These are phyloP conservation scores for Hortaea sp. DNA, from an alignment of 2,329 filamentous ascomycete genomes.

Conservation along the genomic window DNA sequence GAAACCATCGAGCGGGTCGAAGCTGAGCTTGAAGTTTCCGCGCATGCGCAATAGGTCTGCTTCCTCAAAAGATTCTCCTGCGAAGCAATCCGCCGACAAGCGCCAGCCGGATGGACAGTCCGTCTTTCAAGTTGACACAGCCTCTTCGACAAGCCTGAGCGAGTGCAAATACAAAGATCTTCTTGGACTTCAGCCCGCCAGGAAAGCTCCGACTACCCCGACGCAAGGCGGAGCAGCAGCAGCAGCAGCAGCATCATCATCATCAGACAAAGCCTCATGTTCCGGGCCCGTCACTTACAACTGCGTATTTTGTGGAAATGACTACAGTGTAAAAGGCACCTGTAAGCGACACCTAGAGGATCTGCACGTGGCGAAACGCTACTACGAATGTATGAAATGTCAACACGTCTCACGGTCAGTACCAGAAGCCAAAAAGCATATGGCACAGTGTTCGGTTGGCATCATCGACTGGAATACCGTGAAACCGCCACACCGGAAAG, in stretches of 20 bases:
- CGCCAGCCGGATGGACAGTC: neutral
- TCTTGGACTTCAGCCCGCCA: neutral
- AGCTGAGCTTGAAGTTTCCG: slow-evolving; percentile 1
- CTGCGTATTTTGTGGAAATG: slow-evolving; percentile 7
- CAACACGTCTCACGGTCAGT: slow-evolving; percentile 2
- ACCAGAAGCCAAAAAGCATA: slow-evolving; percentile 10
- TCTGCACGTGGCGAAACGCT: slow-evolving; percentile 8
- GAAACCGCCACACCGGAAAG: slow-evolving; percentile 4
- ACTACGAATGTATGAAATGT: slow-evolving; percentile 7
- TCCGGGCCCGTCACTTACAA: slow-evolving; percentile 29
- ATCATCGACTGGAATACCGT: slow-evolving; percentile 2
- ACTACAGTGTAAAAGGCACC: slow-evolving; percentile 9
- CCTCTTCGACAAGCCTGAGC: neutral
- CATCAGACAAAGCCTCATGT: neutral
- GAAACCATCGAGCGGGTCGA: neutral
- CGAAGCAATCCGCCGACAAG: neutral
- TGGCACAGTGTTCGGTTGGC: slow-evolving; percentile 1
- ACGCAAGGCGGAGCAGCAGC: neutral
- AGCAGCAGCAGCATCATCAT: neutral
- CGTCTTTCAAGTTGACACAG: neutral
- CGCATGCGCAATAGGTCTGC: neutral
- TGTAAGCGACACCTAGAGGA: slow-evolving; percentile 11
- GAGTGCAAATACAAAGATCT: neutral
- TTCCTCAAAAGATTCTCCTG: neutral
- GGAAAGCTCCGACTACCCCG: neutral